Base-by-base conservation (phyloP, 1,139 yeast species). In the Yamadazyma dushanensis region DNA sequence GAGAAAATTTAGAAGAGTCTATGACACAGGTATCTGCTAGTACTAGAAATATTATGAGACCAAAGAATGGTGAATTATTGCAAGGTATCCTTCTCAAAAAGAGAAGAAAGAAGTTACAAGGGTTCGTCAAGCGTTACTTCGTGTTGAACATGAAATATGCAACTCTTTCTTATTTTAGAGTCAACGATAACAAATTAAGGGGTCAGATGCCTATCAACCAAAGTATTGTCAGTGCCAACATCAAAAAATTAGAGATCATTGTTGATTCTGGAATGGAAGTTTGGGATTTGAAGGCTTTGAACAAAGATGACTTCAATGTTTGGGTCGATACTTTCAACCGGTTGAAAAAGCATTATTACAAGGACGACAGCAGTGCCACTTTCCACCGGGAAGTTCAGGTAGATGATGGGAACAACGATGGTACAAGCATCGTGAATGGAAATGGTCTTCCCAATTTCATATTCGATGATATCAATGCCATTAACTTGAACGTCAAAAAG, bases 201-300 rank as follows among this genome's bases (percentile, higher is more conserved):
- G 98, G 98, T 36, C 92, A 88, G 51, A 89, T 92, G 88, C 95
- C 95, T 15, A 79, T 92, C 31, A 79, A 76, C 36, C 74, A 84
- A 32, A 80, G 95, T 8, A 86, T 85, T 17, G 79, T 92, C 3
- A 79, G 94, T 40, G 97, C 95, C 2, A 82, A 83, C 49, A 71
- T 79, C 20, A 75, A 76, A 36, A 76, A 78, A 18, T 65, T 78
- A 35, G 85, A 85, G 49, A 80, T 92, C 32, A 82, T 84, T 36
- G 75, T 92, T 44, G 97, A 92, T 57, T 88, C 97, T 0, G 98
- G 98, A 2, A 83, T 92, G 81, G 98, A 92, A 56, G 80, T 87
- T 11, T 92, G 98, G 98, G 80, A 79, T 33, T 67, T 92, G 45
- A 85, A 84, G 50, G 87, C 97, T 0, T 63, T 73, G 29, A 78